Percentiles rank a stretch among this genome's conserved stretches.
These are phyloP conservation scores for Austroboletus niveus DNA, from an alignment of 1,284 basidiomycete genomes.

Conservation along the genomic window DNA sequence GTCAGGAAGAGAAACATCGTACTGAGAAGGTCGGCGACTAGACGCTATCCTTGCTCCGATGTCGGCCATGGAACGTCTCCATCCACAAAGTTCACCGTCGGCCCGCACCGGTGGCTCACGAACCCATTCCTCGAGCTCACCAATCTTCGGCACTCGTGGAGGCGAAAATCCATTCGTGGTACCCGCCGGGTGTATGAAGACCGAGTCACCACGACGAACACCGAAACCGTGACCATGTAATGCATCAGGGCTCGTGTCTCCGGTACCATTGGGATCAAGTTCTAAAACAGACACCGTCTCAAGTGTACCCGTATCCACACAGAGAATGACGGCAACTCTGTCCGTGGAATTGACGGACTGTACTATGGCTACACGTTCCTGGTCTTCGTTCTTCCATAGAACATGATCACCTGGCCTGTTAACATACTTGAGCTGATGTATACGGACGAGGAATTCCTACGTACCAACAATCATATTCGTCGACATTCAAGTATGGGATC, in stretches of 20 bases:
- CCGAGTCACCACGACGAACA: constrained; percentile 81
- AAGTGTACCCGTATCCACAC: constrained; percentile 48
- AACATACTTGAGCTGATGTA: constrained; percentile 7
- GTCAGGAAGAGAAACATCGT: constrained; percentile 44
- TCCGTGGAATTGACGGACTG: constrained; percentile 75
- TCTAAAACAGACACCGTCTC: constrained; percentile 84
- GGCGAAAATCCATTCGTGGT: constrained; percentile 64
- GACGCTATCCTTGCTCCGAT: constrained; percentile 60
- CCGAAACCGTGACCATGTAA: constrained; percentile 48
- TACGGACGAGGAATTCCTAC: constrained; percentile 24
- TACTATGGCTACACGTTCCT: constrained; percentile 69
- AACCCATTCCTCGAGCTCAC: constrained; percentile 78
- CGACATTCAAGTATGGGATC: constrained; percentile 80
- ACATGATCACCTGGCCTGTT: constrained; percentile 89
- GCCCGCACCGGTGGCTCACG: constrained; percentile 53
- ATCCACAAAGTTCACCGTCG: constrained; percentile 56
- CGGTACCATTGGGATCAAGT: constrained; percentile 77
- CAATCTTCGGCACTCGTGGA: constrained; percentile 72
- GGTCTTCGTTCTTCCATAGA: constrained; percentile 78
- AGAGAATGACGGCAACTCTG: constrained; percentile 65
- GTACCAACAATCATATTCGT: constrained; percentile 85
- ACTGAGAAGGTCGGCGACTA: constrained; percentile 41
- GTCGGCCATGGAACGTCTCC: constrained; percentile 67
- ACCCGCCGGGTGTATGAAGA: constrained; percentile 71
- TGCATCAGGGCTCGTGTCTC: constrained; percentile 45